phyloP scores from a whole-genome alignment of 2,329 filamentous ascomycete species.

The Exophiala sideris region DNA sequence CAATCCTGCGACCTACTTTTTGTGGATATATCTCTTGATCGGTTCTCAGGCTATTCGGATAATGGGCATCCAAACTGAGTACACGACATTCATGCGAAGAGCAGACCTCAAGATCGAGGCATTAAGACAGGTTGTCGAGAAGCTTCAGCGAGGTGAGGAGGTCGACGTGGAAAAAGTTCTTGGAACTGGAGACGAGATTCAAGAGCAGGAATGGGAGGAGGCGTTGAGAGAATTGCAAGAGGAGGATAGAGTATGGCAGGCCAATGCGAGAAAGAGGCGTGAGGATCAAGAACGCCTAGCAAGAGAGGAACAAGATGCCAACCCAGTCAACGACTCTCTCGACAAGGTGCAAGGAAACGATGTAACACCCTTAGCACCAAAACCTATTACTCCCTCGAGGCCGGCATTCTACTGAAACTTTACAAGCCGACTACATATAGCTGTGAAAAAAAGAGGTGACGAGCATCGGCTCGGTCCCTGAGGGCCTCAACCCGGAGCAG shows the following conservation, averaged over 20 bases:
- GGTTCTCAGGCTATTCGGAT: slow-evolving; percentile 95
- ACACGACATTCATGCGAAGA: slow-evolving; percentile 66
- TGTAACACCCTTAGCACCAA: not conserved
- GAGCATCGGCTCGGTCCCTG: no score
- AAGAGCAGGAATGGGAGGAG: slow-evolving; percentile 85
- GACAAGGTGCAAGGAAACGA: slow-evolving; percentile 3
- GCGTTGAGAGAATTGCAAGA: slow-evolving; percentile 25
- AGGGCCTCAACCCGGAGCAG: no score
- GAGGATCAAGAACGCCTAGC: slow-evolving; percentile 22
- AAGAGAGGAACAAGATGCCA: slow-evolving; percentile 25
- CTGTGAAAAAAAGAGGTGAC: no score
- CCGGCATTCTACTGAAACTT: slow-evolving; percentile 24
- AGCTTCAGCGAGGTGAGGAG: slow-evolving; percentile 49
- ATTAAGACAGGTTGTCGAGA: slow-evolving; percentile 62
- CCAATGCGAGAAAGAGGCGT: slow-evolving; percentile 18
- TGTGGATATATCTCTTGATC: slow-evolving; percentile 78
- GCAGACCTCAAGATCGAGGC: slow-evolving; percentile 75
- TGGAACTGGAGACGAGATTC: slow-evolving; percentile 70
- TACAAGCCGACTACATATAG: not conserved
- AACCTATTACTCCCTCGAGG: slow-evolving; percentile 1
- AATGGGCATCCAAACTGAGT: slow-evolving; percentile 74
- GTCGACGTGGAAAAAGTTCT: slow-evolving; percentile 81
- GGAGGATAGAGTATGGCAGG: slow-evolving; percentile 28
- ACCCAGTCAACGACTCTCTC: slow-evolving; percentile 18
- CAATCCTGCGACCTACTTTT: slow-evolving; percentile 81